Conservation (phyloP, 2,329 filamentous ascomycete genomes). For the Trichoderma breve region DNA sequence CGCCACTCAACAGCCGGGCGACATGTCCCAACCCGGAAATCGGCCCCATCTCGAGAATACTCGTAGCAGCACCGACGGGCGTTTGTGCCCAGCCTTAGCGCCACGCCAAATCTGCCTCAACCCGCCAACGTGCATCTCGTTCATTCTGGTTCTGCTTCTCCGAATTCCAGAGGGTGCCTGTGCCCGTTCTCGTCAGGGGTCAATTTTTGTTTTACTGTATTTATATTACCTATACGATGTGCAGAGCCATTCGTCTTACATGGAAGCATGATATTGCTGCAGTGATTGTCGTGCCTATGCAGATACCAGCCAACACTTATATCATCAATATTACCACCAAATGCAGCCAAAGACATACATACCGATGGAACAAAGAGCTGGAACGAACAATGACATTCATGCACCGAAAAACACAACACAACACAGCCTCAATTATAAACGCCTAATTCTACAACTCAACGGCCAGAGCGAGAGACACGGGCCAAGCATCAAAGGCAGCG, state of each 20-base stretch:
- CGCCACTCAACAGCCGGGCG: not conserved
- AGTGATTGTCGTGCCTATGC: not conserved
- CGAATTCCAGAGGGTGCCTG: not conserved
- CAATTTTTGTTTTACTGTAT: not conserved
- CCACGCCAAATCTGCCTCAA: not conserved
- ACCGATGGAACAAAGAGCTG: not conserved
- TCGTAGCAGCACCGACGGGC: not conserved
- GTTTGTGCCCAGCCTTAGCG: not conserved
- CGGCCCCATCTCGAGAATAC: not conserved
- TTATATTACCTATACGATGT: not conserved
- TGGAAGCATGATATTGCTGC: not conserved
- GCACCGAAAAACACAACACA: not conserved
- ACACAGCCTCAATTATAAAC: not conserved
- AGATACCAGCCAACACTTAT: not conserved
- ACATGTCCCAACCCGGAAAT: not conserved
- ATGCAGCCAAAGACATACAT: not conserved
- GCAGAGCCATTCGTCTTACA: not conserved
- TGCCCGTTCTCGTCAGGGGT: not conserved
- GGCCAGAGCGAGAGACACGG: constrained; percentile 7
- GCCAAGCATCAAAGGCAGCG: not conserved
- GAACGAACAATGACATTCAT: not conserved
- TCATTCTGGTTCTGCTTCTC: not conserved
- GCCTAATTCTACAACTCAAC: not conserved
- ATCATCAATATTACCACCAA: not conserved
- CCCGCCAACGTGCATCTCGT: not conserved